Percentiles rank a stretch among this genome's conserved stretches.
These are phyloP conservation scores for Nigrospora oryzae DNA, from an alignment of 2,329 filamentous ascomycete species.

Conservation along the genomic window DNA sequence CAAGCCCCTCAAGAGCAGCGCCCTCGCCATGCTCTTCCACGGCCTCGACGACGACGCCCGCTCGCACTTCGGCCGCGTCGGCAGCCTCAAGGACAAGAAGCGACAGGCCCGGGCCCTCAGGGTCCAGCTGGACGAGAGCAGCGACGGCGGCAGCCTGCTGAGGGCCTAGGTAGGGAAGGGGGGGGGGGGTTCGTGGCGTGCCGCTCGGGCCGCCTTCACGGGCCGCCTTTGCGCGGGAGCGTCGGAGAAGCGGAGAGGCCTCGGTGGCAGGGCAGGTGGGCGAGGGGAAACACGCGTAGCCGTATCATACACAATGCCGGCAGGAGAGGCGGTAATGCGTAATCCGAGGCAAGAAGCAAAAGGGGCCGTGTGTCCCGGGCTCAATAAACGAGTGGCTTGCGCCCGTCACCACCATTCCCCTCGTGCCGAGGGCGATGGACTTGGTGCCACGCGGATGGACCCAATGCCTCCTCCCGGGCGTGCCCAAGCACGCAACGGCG, in stretches of 20 bases:
- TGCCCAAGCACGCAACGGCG: no score
- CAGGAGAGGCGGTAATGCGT: no score
- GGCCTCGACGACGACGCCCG: constrained; percentile 21
- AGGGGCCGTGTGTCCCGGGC: no score
- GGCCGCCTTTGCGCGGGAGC: background rate
- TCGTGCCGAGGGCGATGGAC: no score
- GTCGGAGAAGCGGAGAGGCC: background rate
- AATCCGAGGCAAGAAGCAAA: no score
- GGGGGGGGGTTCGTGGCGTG: background rate
- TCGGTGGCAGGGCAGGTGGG: no score
- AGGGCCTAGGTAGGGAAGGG: constrained; percentile 2
- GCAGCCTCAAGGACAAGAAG: constrained; percentile 13
- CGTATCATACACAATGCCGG: no score
- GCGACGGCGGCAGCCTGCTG: constrained; percentile 5
- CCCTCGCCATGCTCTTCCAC: constrained; percentile 24
- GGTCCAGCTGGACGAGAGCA: constrained; percentile 15
- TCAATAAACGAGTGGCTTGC: no score
- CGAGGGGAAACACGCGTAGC: no score
- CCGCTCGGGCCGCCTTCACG: background rate
- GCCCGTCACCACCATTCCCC: no score
- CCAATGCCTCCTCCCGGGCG: no score
- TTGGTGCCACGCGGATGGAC: no score
- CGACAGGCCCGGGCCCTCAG: constrained; percentile 13
- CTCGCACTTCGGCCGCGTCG: constrained; percentile 11
- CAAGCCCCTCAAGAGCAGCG: constrained; percentile 25